Base-by-base conservation (phyloP, 2,329 filamentous ascomycete genomes). In the Plectosphaerella sp. region DNA sequence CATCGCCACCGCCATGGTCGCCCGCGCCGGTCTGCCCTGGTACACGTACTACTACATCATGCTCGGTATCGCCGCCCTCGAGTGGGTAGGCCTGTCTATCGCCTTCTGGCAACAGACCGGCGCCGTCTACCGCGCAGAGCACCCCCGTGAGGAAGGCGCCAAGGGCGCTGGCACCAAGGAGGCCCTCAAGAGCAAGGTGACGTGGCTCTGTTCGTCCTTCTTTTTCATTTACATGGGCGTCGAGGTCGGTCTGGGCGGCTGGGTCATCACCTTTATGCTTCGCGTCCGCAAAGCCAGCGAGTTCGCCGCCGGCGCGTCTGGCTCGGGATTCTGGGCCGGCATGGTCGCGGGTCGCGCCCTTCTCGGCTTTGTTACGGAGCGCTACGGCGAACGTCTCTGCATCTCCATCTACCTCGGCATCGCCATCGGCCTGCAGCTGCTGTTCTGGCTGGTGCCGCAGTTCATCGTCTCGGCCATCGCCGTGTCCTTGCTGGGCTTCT, bases 181-280 rank as follows among this genome's bases (percentile, higher is more conserved):
- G 10, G 70, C 71, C 0, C 67, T 82, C 12, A 67, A 68, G 43
- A 68, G 69, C 5, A 73, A 71, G 55, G 76, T 86, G 0, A 87
- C 86, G 0, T 89, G 86, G 84, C 72, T 88, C 2, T 80, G 79
- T 50, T 75, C 87, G 0, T 57, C 86, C 0, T 92, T 91, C 64
- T 76, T 91, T 46, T 80, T 91, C 28, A 77, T 80, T 4, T 92
- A 91, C 62, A 86, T 91, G 18, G 88, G 88, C 1, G 76, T 84
- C 0, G 88, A 92, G 68, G 71, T 88, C 48, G 84, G 83, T 0
- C 75, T 91, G 10, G 87, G 87, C 20, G 89, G 89, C 4, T 93
- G 89, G 89, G 84, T 92, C 35, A 85, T 90, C 35, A 85, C 84
- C 0, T 91, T 92, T 64, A 91, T 92, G 87, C 81, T 89, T 6